Conservation (phyloP, 345 rosid genomes). For the Tarenaya hassleriana region DNA sequence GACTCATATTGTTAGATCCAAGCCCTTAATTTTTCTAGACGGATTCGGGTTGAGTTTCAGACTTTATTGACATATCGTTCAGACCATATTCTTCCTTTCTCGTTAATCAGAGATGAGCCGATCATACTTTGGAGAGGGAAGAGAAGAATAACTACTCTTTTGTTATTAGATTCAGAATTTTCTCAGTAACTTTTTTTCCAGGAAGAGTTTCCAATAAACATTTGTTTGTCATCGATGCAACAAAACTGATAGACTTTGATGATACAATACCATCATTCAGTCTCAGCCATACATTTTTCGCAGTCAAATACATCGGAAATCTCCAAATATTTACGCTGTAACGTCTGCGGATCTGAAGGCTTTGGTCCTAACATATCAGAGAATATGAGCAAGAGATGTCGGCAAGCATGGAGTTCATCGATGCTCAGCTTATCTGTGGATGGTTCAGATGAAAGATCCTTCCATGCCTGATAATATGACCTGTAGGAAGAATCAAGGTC, state of each 20-base stretch:
- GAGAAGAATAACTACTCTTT: no score
- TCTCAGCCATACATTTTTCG: constrained; percentile 47
- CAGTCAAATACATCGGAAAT: constrained; percentile 40
- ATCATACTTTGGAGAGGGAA: constrained; percentile 80
- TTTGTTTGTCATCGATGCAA: constrained; percentile 10
- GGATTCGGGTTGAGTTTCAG: constrained; percentile 12
- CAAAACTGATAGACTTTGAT: constrained; percentile 19
- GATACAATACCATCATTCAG: constrained; percentile 14
- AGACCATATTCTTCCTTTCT: constrained; percentile 88
- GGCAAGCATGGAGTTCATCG: constrained; percentile 60
- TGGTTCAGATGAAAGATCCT: constrained; percentile 39
- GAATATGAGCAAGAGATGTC: constrained; percentile 39
- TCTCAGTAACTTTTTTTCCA: no score
- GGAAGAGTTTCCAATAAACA: no score
- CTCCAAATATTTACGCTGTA: constrained; percentile 32
- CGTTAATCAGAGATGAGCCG: constrained; percentile 78
- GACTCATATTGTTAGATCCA: no score
- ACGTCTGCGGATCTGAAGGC: constrained; percentile 25
- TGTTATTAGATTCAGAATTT: no score
- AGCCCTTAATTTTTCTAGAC: not conserved
- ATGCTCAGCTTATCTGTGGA: constrained; percentile 39
- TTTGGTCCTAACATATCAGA: constrained; percentile 38
- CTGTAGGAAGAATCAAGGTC: constrained; percentile 30
- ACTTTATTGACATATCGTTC: constrained; percentile 18
- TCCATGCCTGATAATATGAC: constrained; percentile 69